A percentile compares a stretch with the other conserved stretches of the same genome.
These are phyloP conservation scores for Penicillium sp. DNA, from an alignment of 2,329 filamentous ascomycete genomes.

Conservation along the genomic window DNA sequence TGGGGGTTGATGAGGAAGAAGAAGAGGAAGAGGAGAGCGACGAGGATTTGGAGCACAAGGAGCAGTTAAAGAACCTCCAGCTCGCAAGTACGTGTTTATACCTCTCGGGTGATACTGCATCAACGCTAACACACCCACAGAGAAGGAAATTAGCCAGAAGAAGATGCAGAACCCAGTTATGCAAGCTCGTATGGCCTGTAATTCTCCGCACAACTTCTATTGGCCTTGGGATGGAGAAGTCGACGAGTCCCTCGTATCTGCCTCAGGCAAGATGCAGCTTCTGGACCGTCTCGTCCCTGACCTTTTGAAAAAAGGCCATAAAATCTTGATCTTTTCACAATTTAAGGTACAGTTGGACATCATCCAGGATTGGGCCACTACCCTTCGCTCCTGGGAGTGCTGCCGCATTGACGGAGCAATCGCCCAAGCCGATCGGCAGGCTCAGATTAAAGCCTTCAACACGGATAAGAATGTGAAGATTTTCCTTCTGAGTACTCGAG, in stretches of 20 bases:
- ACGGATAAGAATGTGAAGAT: conserved; percentile 64
- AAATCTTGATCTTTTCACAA: conserved; percentile 93
- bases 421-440: conserved; percentile 67
- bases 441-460: conserved; percentile 74
- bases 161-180: conserved; percentile 91
- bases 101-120: neutral
- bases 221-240: conserved; percentile 75
- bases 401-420: conserved; percentile 76
- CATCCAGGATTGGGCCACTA: conserved; percentile 76
- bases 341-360: conserved; percentile 95
- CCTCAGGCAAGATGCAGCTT: conserved; percentile 93
- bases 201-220: conserved; percentile 95
- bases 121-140: conserved; percentile 44
- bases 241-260: conserved; percentile 79
- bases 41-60: conserved; percentile 60
- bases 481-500: conserved; percentile 85
- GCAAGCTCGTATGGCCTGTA: conserved; percentile 88
- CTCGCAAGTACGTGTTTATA: conserved; percentile 64
- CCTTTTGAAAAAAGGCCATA: conserved; percentile 74
- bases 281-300: conserved; percentile 80
- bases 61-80: conserved; percentile 67
- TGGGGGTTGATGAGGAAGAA: conserved; percentile 62
- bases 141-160: conserved; percentile 83
- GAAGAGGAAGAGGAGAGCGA: conserved; percentile 55
- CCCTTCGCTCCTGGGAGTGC: neutral